A percentile compares a stretch with the other conserved stretches of the same genome.
phyloP scores from a whole-genome alignment of 2,329 filamentous ascomycete genomes.

The Nemania abortiva region DNA sequence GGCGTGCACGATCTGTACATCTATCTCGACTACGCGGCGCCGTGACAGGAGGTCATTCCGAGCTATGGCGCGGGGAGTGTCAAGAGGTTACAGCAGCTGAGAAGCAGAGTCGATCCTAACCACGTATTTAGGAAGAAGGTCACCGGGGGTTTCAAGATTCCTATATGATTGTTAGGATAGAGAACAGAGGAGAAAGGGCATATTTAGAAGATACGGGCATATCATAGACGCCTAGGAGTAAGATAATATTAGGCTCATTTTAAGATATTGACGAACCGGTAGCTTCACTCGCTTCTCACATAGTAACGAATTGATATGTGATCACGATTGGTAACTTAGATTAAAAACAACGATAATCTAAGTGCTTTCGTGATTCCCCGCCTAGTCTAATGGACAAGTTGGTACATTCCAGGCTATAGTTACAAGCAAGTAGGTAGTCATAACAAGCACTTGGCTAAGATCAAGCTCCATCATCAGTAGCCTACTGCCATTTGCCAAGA shows the following conservation, averaged over 20 bases:
- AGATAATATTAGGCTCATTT: neutral
- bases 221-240: neutral
- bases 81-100: constrained; percentile 31
- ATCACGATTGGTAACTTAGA: neutral
- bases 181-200: neutral
- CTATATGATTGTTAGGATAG: constrained; percentile 2
- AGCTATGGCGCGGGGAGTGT: constrained; percentile 42
- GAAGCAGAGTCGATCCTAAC: constrained; percentile 33
- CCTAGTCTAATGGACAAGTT: neutral
- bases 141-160: constrained; percentile 41
- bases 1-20: constrained; percentile 40
- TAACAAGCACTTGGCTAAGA: neutral
- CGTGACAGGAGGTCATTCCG: constrained; percentile 41
- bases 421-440: neutral
- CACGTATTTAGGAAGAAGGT: constrained; percentile 38
- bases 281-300: neutral
- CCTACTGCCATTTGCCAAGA: constrained; percentile 24
- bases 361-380: no score
- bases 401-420: neutral
- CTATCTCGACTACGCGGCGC: constrained; percentile 43
- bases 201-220: no score
- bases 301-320: neutral
- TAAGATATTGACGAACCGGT: no score
- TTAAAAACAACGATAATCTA: neutral
- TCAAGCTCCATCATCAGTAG: neutral